Base-by-base conservation (phyloP, 768 basidiomycete species). In the Lactifluus rugatus region DNA sequence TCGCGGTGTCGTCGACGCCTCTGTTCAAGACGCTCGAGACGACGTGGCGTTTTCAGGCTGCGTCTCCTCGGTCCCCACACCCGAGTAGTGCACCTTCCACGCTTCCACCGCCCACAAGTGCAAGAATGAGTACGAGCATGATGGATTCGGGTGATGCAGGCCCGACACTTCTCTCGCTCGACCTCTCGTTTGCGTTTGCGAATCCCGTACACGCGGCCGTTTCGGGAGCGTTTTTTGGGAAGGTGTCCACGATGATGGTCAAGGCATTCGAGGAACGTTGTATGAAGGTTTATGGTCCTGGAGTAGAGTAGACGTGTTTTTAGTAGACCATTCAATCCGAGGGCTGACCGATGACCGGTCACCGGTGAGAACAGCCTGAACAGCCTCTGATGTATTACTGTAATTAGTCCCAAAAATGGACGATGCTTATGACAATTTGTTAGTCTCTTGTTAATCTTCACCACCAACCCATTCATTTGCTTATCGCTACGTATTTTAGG, bases 211-310 rank as follows among this genome's bases (percentile, higher is more conserved):
- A 97, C 68, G 87, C 90, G 2, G 79, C 83, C 5, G 78, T 94
- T n/a, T 89, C 90, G 4, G 78, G 84, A 21, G 74, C 83, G 3
- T 93, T 97, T 69, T 90, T 97, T 68, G 87, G 87, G 9, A 83
- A 88, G 67, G 85, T 96, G 5, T 89, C 89, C 3, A 81, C 81
- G 64, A 78, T 86, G 71, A 97, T 96, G 92, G 85, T 97, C 23
- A 74, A 85, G 53, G 93, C 94, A 1, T 99, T 99, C 65, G 93
- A 97, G 72, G 78, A 85, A 62, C 80, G 93, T 26, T 95, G 92
- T 70, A 46, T 76, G 55, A 73, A 78, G 51, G 74, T 95, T 5
- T 93, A 93, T 65, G 87, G 89, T 5, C 68, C 68, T 19, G 71
- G 17, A 39, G 11, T 42, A 49, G 39, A 49, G 9, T 56, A 49